Base-by-base conservation (phyloP, 192 early-diverging fungal species). In the Coemansia sp. region DNA sequence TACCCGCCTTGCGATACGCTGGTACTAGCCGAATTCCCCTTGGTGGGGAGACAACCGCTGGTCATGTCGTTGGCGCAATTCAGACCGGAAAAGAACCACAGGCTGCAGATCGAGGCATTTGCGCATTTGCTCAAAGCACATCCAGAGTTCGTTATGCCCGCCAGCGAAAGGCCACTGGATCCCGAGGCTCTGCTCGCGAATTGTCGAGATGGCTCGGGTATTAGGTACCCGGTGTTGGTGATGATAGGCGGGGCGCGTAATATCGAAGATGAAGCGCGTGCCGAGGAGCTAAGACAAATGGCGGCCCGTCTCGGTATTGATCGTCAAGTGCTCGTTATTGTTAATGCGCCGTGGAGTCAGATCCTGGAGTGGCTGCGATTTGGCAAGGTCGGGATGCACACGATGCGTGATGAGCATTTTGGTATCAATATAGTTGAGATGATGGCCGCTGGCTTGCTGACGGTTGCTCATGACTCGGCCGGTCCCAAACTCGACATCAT, bases 331-430 rank as follows among this genome's bases (percentile, higher is more conserved):
- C 70, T 77, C 23, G 89, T 99, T 66, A 77, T 92, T 11, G 75
- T 90, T 20, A 99, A 99, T 77, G 94, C 90, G 6, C 62, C 89
- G 0, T 97, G 91, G 77, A 58, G 73, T 25, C 82, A 83, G 14
- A 83, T 99, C 3, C 75, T 84, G 33, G 68, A 70, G 0, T 88
- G 89, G 81, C 72, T 97, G 3, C 65, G 80, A 18, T 65, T 59
- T 14, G 83, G 88, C 28, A 83, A 85, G 52, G 75, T 99, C 53
- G 97, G 96, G 5, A 47, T 99, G 13, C 96, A 98, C 72, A 94
- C 96, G 13, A 99, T 99, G 97, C 85, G 85, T 68, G 91, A 99
- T 68, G 97, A 99, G 74, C 97, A 99, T 70, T 99, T 99, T 85
- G 97, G 97, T 6, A 99, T 99, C 64, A 90, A 92, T 28, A 87